phyloP scores from a whole-genome alignment of 108 stramenopile species.

The Schizochytrium sp. region DNA sequence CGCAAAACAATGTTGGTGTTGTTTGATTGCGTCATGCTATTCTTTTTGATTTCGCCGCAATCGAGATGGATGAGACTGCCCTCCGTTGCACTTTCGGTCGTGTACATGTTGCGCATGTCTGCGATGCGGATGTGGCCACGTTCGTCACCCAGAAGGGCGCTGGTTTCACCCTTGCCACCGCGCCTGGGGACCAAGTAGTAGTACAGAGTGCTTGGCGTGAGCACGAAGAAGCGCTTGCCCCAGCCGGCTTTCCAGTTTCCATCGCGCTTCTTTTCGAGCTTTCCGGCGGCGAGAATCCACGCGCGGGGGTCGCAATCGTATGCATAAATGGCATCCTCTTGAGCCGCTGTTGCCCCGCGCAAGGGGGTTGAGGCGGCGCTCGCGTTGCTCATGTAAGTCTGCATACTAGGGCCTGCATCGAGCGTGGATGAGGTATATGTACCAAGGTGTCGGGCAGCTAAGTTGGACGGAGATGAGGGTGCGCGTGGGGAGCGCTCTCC shows the following conservation, averaged over 20 bases:
- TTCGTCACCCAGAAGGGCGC: not conserved
- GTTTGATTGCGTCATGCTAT: not conserved
- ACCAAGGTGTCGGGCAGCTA: not conserved
- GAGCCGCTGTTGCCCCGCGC: not conserved
- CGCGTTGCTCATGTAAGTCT: not conserved
- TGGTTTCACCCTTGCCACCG: not conserved
- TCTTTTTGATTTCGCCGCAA: not conserved
- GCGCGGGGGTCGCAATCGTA: constrained; percentile 13
- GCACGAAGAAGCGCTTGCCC: constrained; percentile 11
- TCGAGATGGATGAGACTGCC: constrained; percentile 2
- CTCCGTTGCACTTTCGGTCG: not conserved
- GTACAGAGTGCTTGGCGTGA: not conserved
- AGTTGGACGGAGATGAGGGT: not conserved
- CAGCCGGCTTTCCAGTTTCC: constrained; percentile 11
- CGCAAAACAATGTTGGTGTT: not conserved
- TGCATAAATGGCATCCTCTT: not conserved
- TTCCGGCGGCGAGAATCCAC: not conserved
- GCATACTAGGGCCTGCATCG: not conserved
- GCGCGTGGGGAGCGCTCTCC: not conserved
- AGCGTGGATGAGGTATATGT: not conserved
- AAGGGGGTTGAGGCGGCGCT: not conserved
- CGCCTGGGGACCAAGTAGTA: constrained; percentile 6
- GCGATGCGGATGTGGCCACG: not conserved
- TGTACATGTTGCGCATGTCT: not conserved
- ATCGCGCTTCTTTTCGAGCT: constrained; percentile 11